Evolutionary conservation across 2,329 filamentous ascomycete species (phyloP), one percentile per base, ranked within the genome.

Genomic region (Cryoendolithus antarcticus): DNA sequence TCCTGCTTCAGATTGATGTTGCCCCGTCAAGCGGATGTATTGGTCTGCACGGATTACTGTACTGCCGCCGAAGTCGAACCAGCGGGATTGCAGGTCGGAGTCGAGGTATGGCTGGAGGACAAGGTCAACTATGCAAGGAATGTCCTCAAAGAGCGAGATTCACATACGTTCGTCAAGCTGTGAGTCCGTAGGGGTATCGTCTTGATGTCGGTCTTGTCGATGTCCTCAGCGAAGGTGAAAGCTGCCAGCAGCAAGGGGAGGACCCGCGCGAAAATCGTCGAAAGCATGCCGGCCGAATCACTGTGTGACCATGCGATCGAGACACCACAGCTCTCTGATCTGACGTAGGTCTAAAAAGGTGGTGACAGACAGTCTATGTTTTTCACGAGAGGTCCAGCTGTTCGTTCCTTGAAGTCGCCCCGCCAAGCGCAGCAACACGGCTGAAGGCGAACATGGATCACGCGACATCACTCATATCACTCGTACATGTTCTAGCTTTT

Each of bases 51-150:
- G 71, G 55, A 95, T 74, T 54, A 98, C 80, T 31, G 89, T 86
- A 66, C 94, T 86, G 58, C 89, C 91, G 59, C 91, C 91, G 74
- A 93, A 98, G 67, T 98, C 91, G 66, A 89, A 98, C 89, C 91
- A 98, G 60, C 91, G 81, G 67, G 85, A 94, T 67, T 93, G 83
- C 80, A 96, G 88, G 63, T 96, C 91, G 44, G 86, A 91, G 66
- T 98, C 91, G 53, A 98, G 77, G 65, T 95, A 98, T 46, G 91
- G 91, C 82, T 95, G 58, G 15, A 12, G 27, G 35, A 13, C 40
- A 15, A 19, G 7, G 31, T 38, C 32, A 43, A 37, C 24, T 30
- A 15, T 32, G 11, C 29, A 28, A 13, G 38, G 12, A 30, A 12
- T 15, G 4, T 9, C 33, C 9, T 19, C 15, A 19, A 19, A 19